Base-by-base conservation (phyloP, 306 rosid genomes). In the Acmispon strigosus region DNA sequence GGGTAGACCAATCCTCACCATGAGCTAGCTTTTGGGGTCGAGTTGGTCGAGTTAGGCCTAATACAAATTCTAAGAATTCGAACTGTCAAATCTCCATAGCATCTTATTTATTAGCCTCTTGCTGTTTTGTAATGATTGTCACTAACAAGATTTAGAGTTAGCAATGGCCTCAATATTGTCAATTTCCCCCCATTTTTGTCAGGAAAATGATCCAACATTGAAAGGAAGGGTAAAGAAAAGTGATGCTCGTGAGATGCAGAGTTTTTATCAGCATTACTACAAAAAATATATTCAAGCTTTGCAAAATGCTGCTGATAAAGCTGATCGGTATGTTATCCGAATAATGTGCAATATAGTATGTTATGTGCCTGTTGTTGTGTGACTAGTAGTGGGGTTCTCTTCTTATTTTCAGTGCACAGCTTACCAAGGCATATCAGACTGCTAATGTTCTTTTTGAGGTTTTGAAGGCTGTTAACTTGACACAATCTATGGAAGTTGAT, bases 221-320 rank as follows among this genome's bases (percentile, higher is more conserved):
- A 91, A 83, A 82, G 98, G 97, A 71, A 89, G 98, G 78, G 88
- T 94, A 18, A 94, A 94, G 79, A 87, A 90, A 80, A 94, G 98
- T 73, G 98, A 94, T 84, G 97, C 98, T n/a, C 97, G 96, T 19
- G 98, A 94, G 87, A 90, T 94, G 98, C 98, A 94, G 82, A 90
- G 96, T 79, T 94, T 86, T 83, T 94, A 94, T 78, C 97, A 90
- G 77, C 97, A 89, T 73, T 94, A 94, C 84, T 94, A 94, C 87
- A 94, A 90, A 67, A 94, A 94, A 61, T 94, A 94, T 78, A 94
- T 94, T 73, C 98, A 94, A 75, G 98, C 98, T 65, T 84, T 93
- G 81, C 92, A 89, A 41, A 90, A 81, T 89, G 94, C 93, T 57
- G 96, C 97, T 55, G 90, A 93, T 79, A 93, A 93, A 82, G 97